Percentiles rank a stretch among this genome's conserved stretches.
Evolutionary conservation across 768 basidiomycete species (phyloP).

Genomic region (Phaeotremella skinneri): DNA sequence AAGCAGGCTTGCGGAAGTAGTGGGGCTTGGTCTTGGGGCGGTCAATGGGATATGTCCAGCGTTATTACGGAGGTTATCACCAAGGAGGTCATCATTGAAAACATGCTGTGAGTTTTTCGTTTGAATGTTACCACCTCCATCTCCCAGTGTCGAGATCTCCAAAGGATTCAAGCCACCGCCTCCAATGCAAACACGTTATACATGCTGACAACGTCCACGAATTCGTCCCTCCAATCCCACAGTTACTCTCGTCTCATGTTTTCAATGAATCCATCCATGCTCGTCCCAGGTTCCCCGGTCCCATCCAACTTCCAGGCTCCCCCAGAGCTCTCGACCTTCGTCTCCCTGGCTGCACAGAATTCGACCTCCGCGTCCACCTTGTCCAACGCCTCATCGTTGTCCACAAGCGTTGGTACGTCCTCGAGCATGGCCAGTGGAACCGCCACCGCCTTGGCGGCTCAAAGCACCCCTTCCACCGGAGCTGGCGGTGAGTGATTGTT

Average conservation of each 20-base stretch:
- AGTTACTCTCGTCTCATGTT: slow-evolving; percentile 41
- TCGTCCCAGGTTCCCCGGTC: slow-evolving; percentile 4
- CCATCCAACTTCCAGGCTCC: slow-evolving; percentile 17
- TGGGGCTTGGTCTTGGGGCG: slow-evolving; percentile 38
- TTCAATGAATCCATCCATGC: slow-evolving; percentile 37
- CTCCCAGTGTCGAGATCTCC: neutral
- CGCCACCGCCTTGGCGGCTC: slow-evolving; percentile 8
- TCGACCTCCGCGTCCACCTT: slow-evolving; percentile 11
- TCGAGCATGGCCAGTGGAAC: slow-evolving; percentile 4
- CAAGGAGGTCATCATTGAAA: slow-evolving; percentile 32
- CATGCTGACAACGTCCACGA: neutral
- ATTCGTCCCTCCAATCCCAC: neutral
- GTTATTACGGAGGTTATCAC: slow-evolving; percentile 12
- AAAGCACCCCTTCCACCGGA: slow-evolving; percentile 13
- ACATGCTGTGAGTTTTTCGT: slow-evolving; percentile 28
- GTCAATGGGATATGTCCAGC: slow-evolving; percentile 24
- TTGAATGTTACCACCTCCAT: neutral
- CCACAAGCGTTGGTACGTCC: neutral
- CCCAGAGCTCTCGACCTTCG: slow-evolving; percentile 33
- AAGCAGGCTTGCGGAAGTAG: slow-evolving; percentile 18
- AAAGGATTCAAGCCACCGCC: too few relatives aligned
- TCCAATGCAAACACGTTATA: too few relatives aligned
- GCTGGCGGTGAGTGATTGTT: slow-evolving; percentile 21
- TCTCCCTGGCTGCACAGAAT: slow-evolving; percentile 14
- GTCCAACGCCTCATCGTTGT: slow-evolving; percentile 1